Percentiles rank a stretch among this genome's conserved stretches.
Conservation (phyloP, 1,139 yeast species). For the Pneumocystis sp. region DNA sequence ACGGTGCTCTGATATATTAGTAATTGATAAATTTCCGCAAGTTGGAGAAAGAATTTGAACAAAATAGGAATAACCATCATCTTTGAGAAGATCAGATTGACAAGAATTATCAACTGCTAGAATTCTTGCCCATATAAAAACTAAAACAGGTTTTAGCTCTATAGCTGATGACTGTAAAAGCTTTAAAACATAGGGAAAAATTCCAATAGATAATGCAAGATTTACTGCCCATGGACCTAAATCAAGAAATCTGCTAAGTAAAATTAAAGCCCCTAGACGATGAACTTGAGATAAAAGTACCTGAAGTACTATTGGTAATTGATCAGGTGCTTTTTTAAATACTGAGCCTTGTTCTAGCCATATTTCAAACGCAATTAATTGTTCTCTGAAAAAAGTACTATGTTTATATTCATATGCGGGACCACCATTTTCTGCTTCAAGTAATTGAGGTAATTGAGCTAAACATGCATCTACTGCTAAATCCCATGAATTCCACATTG, state of each 20-base stretch:
- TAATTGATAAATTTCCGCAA: conserved; percentile 26
- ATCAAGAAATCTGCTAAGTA: conserved; percentile 74
- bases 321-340: conserved; percentile 74
- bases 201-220: conserved; percentile 81
- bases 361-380: conserved; percentile 84
- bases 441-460: conserved; percentile 32
- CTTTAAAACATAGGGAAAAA: conserved; percentile 85
- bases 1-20: conserved; percentile 50
- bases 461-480: conserved; percentile 89
- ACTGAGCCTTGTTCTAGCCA: conserved; percentile 89
- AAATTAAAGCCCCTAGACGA: conserved; percentile 70
- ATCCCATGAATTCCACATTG: conserved; percentile 99
- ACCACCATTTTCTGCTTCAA: conserved; percentile 24
- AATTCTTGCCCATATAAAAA: conserved; percentile 93
- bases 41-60: conserved; percentile 51
- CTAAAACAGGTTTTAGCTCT: conserved; percentile 82
- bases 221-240: conserved; percentile 97
- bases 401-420: conserved; percentile 49
- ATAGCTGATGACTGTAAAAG: conserved; percentile 89
- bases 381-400: conserved; percentile 89
- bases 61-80: conserved; percentile 80
- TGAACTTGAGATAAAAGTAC: conserved; percentile 88
- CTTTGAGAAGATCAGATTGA: conserved; percentile 82
- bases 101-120: conserved; percentile 91
- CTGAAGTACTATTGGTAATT: conserved; percentile 82